Percentiles rank a stretch among this genome's conserved stretches.
Evolutionary conservation across 768 basidiomycete species (phyloP).

Genomic region (Cyclocybe aegerita): DNA sequence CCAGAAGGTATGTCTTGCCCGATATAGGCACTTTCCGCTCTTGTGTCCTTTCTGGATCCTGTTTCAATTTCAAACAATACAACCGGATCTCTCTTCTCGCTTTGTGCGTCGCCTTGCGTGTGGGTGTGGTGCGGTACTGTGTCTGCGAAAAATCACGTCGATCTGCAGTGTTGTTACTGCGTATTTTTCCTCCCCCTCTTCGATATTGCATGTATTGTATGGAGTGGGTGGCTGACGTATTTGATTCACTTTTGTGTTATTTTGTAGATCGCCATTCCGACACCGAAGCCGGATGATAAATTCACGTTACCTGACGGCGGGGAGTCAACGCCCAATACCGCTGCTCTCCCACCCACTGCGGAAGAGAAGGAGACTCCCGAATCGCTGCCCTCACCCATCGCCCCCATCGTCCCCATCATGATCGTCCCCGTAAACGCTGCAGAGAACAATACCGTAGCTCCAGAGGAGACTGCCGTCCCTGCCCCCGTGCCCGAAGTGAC

Average conservation of each 20-base stretch:
- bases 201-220: background rate
- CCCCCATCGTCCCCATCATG: conserved; percentile 34
- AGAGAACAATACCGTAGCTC: conserved; percentile 31
- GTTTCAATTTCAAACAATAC: too few species aligned
- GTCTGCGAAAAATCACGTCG: too few species aligned
- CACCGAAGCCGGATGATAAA: conserved; percentile 23
- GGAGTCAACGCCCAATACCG: conserved; percentile 13
- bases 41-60: too few species aligned
- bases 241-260: background rate
- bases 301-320: conserved; percentile 18
- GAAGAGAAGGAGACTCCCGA: conserved; percentile 1
- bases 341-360: conserved; percentile 8
- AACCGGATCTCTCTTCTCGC: too few species aligned
- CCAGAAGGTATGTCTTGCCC: conserved; percentile 25
- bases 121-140: too few species aligned
- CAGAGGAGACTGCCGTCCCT: conserved; percentile 4
- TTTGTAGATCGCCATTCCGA: conserved; percentile 27
- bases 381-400: conserved; percentile 15
- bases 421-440: conserved; percentile 40
- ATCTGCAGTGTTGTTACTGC: too few species aligned
- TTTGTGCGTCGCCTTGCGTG: too few species aligned
- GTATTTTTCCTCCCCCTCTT: too few species aligned
- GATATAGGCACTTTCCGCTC: background rate
- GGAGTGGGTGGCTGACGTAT: background rate
- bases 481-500: background rate